A percentile compares a stretch with the other conserved stretches of the same genome.
Evolutionary conservation across 192 early-diverging fungal species (phyloP).

Genomic region (Phycomyces nitens): DNA sequence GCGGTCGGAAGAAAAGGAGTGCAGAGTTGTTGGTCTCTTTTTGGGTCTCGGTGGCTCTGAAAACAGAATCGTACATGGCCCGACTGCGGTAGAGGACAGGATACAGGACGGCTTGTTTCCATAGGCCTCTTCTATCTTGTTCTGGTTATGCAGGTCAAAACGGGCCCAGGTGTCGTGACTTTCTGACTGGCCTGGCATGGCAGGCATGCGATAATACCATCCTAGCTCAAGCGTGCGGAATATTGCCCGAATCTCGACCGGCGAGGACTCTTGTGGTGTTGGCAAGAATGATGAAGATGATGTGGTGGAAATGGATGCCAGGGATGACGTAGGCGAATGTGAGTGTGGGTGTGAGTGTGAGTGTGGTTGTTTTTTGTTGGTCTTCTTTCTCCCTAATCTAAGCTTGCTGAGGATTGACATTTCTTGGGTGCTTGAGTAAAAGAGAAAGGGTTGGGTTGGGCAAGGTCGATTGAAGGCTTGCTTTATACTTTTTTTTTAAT

Average conservation of each 20-base stretch:
- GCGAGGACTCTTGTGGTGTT: not conserved
- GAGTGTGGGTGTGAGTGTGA: not conserved
- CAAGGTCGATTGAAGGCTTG: no score
- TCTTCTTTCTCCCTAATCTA: constrained; percentile 1
- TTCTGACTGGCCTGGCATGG: not conserved
- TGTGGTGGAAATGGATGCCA: constrained; percentile 9
- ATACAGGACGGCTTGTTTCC: not conserved
- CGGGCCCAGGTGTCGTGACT: constrained; percentile 9
- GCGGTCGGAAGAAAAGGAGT: not conserved
- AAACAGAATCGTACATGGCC: constrained; percentile 16
- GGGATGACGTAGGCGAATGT: constrained; percentile 15
- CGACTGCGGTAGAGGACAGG: not conserved
- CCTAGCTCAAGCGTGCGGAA: constrained; percentile 21
- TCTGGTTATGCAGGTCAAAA: constrained; percentile 13
- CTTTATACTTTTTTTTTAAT: no score
- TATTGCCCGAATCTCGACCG: constrained; percentile 16
- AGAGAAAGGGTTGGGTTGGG: not conserved
- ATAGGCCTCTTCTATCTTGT: constrained; percentile 6
- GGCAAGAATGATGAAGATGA: constrained; percentile 11
- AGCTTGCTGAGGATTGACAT: not conserved
- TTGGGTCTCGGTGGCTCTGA: not conserved
- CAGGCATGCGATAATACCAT: constrained; percentile 10
- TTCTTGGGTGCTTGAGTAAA: not conserved
- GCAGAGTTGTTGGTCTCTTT: constrained; percentile 3
- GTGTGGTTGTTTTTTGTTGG: not conserved